These are phyloP conservation scores for Leccinum fallax DNA, from an alignment of 1,284 basidiomycete species.

Conservation along the genomic window DNA sequence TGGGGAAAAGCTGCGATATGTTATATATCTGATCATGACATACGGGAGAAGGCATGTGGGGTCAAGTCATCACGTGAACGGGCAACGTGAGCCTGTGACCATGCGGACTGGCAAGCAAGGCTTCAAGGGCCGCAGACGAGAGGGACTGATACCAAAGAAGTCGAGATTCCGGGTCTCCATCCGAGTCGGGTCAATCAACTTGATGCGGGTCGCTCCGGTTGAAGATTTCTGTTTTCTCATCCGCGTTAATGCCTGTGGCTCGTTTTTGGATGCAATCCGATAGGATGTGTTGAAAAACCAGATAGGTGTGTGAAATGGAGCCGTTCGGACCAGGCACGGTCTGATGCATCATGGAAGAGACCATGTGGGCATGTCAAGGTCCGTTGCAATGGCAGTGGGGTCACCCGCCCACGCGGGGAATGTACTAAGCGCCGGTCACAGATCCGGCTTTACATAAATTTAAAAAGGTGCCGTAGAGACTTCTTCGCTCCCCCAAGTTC, in stretches of 20 bases:
- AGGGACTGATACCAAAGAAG: background rate
- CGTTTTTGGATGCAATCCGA: background rate
- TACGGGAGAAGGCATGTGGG: background rate
- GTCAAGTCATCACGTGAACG: background rate
- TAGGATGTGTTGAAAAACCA: background rate
- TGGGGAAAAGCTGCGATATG: background rate
- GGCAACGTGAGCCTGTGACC: background rate
- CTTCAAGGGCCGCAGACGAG: background rate
- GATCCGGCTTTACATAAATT: background rate
- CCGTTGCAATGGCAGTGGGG: slow-evolving; percentile 24
- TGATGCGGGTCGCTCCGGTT: background rate
- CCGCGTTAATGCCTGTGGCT: background rate
- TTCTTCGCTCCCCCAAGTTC: background rate
- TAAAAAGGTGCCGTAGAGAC: background rate
- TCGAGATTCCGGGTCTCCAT: background rate
- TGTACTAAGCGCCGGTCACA: slow-evolving; percentile 8
- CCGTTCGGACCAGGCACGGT: slow-evolving; percentile 9
- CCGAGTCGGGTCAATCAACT: background rate
- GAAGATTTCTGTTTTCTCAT: background rate
- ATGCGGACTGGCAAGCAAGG: background rate
- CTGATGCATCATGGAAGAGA: slow-evolving; percentile 4
- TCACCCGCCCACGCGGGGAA: slow-evolving; percentile 8
- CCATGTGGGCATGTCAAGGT: slow-evolving; percentile 26
- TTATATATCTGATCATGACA: background rate
- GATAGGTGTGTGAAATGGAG: background rate